These are phyloP conservation scores for Boletus reticulatus DNA, from an alignment of 768 basidiomycete genomes.

Conservation along the genomic window DNA sequence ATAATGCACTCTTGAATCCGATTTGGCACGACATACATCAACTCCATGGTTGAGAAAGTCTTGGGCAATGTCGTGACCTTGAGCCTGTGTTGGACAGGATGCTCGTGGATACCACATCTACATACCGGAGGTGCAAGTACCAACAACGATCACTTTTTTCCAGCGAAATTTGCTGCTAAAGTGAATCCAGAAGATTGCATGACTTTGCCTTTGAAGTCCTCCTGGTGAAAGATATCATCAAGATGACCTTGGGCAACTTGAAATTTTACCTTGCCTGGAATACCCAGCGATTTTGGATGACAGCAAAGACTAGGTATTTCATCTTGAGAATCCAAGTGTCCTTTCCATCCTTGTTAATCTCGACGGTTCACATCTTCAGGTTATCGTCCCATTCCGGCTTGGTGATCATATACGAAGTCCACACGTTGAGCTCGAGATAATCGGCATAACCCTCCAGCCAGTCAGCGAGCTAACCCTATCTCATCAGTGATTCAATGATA, in stretches of 20 bases:
- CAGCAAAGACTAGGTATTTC: slow-evolving; percentile 56
- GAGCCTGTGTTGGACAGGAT: slow-evolving; percentile 6
- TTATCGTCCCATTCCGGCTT: slow-evolving; percentile 37
- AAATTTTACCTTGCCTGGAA: slow-evolving; percentile 43
- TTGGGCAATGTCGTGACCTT: slow-evolving; percentile 38
- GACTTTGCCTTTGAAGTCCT: slow-evolving; percentile 50
- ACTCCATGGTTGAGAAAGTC: slow-evolving; percentile 32
- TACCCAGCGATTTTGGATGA: slow-evolving; percentile 41
- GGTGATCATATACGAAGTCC: slow-evolving; percentile 51
- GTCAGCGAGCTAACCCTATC: slow-evolving; percentile 47
- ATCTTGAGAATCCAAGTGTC: slow-evolving; percentile 37
- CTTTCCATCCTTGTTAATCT: slow-evolving; percentile 33
- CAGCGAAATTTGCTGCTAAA: slow-evolving; percentile 45
- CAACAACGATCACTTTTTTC: slow-evolving; percentile 68
- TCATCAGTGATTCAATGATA: background rate
- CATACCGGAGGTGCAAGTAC: slow-evolving; percentile 61
- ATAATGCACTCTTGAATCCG: background rate
- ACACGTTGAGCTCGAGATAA: slow-evolving; percentile 60
- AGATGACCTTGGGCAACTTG: background rate
- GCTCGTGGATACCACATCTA: background rate
- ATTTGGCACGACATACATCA: slow-evolving; percentile 12
- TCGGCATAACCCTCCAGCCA: slow-evolving; percentile 66
- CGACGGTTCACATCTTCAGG: slow-evolving; percentile 46
- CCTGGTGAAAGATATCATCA: slow-evolving; percentile 24
- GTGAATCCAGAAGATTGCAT: slow-evolving; percentile 54